Conservation (phyloP, 2,329 filamentous ascomycete genomes). For the Neofusicoccum cordaticola region DNA sequence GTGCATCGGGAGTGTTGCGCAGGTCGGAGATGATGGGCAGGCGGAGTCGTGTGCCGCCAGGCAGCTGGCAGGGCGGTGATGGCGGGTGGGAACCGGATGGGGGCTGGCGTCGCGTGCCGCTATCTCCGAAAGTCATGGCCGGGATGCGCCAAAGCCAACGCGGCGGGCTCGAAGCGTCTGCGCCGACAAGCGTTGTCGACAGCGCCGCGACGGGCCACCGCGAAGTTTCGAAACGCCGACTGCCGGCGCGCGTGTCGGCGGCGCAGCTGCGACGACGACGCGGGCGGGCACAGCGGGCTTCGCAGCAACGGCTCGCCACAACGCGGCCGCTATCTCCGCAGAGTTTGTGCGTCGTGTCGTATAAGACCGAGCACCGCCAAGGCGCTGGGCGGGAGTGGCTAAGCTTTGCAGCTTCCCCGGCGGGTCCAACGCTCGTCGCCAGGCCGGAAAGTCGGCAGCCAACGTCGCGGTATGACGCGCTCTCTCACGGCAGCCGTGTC, state of each 20-base stretch:
- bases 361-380: background rate
- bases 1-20: background rate
- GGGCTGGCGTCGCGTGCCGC: background rate
- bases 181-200: too few relatives aligned
- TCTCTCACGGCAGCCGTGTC: background rate
- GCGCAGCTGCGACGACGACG: background rate
- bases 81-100: background rate
- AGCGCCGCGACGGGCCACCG: background rate
- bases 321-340: background rate
- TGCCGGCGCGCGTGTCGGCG: background rate
- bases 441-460: background rate
- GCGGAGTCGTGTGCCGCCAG: background rate
- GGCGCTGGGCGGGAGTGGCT: background rate
- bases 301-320: too few relatives aligned
- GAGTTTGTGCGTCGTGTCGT: background rate
- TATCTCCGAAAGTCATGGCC: background rate
- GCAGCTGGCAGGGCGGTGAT: background rate
- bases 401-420: conserved; percentile 1
- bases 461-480: background rate
- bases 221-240: background rate
- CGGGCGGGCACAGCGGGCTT: too few relatives aligned
- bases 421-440: background rate
- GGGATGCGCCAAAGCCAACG: background rate
- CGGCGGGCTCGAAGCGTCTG: too few relatives aligned
- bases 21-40: background rate